phyloP scores from a whole-genome alignment of 176 grass and related monocot species.

The Eragrostis nindensis region DNA sequence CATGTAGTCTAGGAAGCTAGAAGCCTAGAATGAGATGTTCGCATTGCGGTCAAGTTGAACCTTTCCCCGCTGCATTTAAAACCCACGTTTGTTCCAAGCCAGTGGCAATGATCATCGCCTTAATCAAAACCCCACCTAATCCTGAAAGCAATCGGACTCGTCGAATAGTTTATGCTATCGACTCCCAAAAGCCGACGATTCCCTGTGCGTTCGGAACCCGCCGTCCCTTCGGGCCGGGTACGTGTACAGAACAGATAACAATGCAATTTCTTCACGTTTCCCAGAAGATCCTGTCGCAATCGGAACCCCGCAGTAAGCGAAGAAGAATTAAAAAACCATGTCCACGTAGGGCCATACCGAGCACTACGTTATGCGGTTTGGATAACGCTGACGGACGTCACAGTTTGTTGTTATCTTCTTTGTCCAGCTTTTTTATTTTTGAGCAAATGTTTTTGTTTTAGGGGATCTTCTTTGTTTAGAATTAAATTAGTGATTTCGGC shows the following conservation, averaged over 20 bases:
- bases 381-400: too few species aligned
- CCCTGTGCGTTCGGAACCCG: background rate
- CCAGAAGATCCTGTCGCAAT: background rate
- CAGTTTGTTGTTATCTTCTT: too few species aligned
- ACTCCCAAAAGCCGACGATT: background rate
- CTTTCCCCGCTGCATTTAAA: background rate
- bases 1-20: background rate
- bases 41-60: background rate
- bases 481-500: too few species aligned
- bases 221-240: background rate
- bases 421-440: too few species aligned
- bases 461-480: too few species aligned
- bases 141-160: background rate
- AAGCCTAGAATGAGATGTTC: background rate
- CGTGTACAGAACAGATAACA: background rate
- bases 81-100: background rate
- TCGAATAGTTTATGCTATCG: background rate
- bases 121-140: background rate
- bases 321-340: background rate
- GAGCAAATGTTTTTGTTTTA: too few species aligned
- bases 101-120: background rate
- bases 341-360: too few species aligned
- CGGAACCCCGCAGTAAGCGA: background rate
- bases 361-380: too few species aligned
- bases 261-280: background rate